Base-by-base conservation (phyloP, 2,329 filamentous ascomycete genomes). In the Coniella lustricola region DNA sequence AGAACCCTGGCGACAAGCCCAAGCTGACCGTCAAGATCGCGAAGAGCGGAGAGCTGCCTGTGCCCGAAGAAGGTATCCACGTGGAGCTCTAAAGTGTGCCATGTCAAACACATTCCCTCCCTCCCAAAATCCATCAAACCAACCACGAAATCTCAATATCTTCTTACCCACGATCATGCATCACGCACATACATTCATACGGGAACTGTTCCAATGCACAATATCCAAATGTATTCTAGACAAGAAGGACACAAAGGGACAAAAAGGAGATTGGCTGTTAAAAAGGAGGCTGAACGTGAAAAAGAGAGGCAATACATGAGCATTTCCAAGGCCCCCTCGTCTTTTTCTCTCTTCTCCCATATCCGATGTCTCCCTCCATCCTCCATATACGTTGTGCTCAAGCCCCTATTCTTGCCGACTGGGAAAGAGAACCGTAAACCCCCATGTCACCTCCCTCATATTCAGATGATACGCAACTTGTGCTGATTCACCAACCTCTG, bases 41-140 rank as follows among this genome's bases (percentile, higher is more conserved):
- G 66, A 87, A 90, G 79, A 88, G 85, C 70, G 88, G 88, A 68
- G 87, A 91, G 76, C 74, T 93, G 60, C 78, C 84, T 67, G 84
- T 90, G 57, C 85, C 87, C 66, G 75, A 81, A 75, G 88, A 93
- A 93, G 88, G 88, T 93, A 91, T 89, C 75, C 85, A 90, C 73
- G 79, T 84, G 72, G 87, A 93, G 73, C 85, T 93, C 70, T 93
- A 85, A 20, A 52, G 43, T 40, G 49, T 51, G 43, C 34, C 22
- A 16, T 16, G 29, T 47, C n/a, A n/a, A n/a, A 17, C 20, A 29
- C 31, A 22, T 22, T 33, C 22, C 46, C n/a, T n/a, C n/a, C n/a
- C n/a, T n/a, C 32, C 34, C n/a, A n/a, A 22, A 29, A 33, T 20
- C n/a, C n/a, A n/a, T n/a, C n/a, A n/a, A n/a, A n/a, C n/a, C n/a